These are phyloP conservation scores for Theobroma cacao DNA, from an alignment of 345 rosid genomes.

Conservation along the genomic window DNA sequence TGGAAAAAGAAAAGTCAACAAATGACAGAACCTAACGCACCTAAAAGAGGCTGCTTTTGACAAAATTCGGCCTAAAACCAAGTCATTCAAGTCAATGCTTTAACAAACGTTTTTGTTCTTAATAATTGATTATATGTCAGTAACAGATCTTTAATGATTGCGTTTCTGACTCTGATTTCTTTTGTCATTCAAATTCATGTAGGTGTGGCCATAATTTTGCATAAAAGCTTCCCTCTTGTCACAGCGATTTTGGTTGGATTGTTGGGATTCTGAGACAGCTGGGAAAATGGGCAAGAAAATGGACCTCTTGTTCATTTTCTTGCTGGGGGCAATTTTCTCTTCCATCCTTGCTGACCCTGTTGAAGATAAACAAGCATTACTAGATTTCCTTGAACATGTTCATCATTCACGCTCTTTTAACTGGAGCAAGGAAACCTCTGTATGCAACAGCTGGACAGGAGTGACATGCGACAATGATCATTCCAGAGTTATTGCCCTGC, in stretches of 20 bases:
- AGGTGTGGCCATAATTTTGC: constrained; percentile 22
- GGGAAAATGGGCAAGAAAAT: constrained; percentile 26
- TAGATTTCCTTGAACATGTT: constrained; percentile 60
- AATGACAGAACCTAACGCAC: constrained; percentile 21
- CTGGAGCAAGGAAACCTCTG: constrained; percentile 52
- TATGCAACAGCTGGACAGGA: constrained; percentile 80
- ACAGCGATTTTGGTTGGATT: neutral
- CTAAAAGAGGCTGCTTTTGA: constrained; percentile 26
- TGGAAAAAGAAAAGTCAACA: constrained; percentile 28
- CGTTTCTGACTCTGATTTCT: constrained; percentile 11
- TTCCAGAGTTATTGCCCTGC: constrained; percentile 56
- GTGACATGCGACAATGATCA: constrained; percentile 57
- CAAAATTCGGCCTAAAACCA: constrained; percentile 5
- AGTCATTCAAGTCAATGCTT: neutral
- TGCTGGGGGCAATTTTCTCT: constrained; percentile 35
- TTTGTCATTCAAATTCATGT: constrained; percentile 10
- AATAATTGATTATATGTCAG: neutral
- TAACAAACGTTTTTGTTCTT: neutral
- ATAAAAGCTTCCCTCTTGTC: constrained; percentile 12
- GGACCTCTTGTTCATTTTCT: constrained; percentile 29
- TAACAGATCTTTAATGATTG: constrained; percentile 7
- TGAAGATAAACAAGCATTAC: constrained; percentile 70
- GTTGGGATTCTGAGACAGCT: neutral
- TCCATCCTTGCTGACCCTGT: constrained; percentile 41
- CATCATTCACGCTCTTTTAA: constrained; percentile 58